phyloP scores from a whole-genome alignment of 2,329 filamentous ascomycete species.

The Botryosphaeria agaves region DNA sequence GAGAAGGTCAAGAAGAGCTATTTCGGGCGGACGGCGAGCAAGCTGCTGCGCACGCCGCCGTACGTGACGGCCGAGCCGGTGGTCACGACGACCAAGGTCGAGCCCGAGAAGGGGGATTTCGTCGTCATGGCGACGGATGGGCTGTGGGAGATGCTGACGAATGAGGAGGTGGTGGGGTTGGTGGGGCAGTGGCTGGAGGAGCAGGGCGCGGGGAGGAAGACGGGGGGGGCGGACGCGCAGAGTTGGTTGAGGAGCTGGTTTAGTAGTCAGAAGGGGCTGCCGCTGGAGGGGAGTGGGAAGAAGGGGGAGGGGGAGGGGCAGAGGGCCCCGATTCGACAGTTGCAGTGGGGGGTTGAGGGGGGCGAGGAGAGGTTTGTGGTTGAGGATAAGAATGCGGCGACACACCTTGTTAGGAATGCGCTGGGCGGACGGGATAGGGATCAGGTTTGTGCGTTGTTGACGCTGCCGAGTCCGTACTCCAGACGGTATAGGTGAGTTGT shows the following conservation, averaged over 20 bases:
- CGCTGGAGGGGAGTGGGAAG: slow-evolving; percentile 50
- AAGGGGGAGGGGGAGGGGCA: slow-evolving; percentile 41
- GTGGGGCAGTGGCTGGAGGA: slow-evolving; percentile 94
- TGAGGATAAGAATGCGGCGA: slow-evolving; percentile 90
- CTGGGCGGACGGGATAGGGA: slow-evolving; percentile 86
- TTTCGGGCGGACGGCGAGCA: slow-evolving; percentile 66
- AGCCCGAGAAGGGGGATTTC: slow-evolving; percentile 83
- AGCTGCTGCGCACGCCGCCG: slow-evolving; percentile 72
- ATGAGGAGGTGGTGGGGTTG: slow-evolving; percentile 91
- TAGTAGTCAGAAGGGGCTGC: slow-evolving; percentile 38
- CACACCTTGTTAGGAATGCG: slow-evolving; percentile 87
- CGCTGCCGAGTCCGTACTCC: slow-evolving; percentile 79
- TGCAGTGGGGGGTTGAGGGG: slow-evolving; percentile 74
- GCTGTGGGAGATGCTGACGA: slow-evolving; percentile 97
- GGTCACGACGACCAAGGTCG: slow-evolving; percentile 80
- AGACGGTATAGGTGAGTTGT: slow-evolving; percentile 76
- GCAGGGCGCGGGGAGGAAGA: slow-evolving; percentile 31
- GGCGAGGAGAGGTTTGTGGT: slow-evolving; percentile 73
- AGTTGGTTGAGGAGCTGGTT: slow-evolving; percentile 60
- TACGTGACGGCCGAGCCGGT: slow-evolving; percentile 96
- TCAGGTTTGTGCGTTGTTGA: slow-evolving; percentile 82
- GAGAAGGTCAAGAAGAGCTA: slow-evolving; percentile 69
- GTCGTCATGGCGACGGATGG: slow-evolving; percentile 93
- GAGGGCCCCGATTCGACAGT: slow-evolving; percentile 69
- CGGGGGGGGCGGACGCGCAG: slow-evolving; percentile 13